These are phyloP conservation scores for Zymoseptoria pseudotritici DNA, from an alignment of 2,329 filamentous ascomycete species.

Conservation along the genomic window DNA sequence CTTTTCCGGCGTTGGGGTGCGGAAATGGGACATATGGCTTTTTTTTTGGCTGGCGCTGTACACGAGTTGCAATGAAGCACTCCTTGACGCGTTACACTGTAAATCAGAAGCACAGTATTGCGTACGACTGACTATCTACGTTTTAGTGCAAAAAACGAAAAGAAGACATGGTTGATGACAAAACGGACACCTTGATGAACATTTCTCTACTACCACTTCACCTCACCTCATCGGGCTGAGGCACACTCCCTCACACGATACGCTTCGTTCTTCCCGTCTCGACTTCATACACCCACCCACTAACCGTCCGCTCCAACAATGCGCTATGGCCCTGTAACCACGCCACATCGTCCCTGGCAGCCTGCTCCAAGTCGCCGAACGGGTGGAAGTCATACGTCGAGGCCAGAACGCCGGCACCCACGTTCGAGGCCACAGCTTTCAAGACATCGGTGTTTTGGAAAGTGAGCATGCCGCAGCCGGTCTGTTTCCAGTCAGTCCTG, in stretches of 20 bases:
- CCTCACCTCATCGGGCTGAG: neutral
- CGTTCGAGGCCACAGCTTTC: constrained; percentile 50
- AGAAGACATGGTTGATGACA: neutral
- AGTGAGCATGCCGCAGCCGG: constrained; percentile 64
- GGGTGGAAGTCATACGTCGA: constrained; percentile 50
- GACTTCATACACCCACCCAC: constrained; percentile 72
- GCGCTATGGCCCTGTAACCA: constrained; percentile 54
- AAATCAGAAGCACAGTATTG: neutral
- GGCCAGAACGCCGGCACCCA: constrained; percentile 17
- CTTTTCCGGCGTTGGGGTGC: neutral
- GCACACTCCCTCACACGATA: constrained; percentile 33
- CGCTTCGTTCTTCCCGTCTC: constrained; percentile 58
- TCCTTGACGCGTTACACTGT: neutral
- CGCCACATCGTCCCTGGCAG: constrained; percentile 58
- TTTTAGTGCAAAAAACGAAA: neutral
- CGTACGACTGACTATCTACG: neutral
- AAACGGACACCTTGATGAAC: neutral
- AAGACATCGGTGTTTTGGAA: constrained; percentile 55
- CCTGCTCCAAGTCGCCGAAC: constrained; percentile 56
- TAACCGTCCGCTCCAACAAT: constrained; percentile 53
- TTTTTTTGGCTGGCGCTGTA: neutral
- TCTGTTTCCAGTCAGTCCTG: constrained; percentile 36
- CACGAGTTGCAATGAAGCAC: neutral
- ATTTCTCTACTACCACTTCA: neutral
- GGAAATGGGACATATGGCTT: neutral